Evolutionary conservation across 2,329 filamentous ascomycete species (phyloP), one percentile per base, ranked within the genome.

Genomic region (Diplodia seriata): DNA sequence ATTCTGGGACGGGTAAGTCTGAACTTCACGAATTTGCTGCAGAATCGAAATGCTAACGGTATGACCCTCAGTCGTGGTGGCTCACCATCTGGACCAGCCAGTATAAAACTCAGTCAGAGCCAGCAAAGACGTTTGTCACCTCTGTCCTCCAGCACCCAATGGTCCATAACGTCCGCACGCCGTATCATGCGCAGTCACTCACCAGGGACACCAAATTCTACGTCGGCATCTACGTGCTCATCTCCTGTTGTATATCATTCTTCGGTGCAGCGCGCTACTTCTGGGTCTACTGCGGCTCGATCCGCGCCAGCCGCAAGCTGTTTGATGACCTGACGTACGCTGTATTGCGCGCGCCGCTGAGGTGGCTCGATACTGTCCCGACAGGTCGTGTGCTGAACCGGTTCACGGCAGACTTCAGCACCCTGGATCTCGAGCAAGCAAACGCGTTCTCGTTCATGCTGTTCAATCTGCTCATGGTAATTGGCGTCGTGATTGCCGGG

Each of bases 311-410:
- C n/a, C 83, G 87, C 49, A 80, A 80, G 54, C 82, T 94, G 3
- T 94, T 93, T 70, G 84, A 87, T 26, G 85, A 85, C 63, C 85
- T 93, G 70, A 87, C 89, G 53, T 88, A 86, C 71, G 84, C 87
- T 0, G 84, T 94, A 12, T 82, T 94, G 3, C 86, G 90, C 20
- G 89, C 91, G 6, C 91, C 90, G 1, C 82, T 94, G 5, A 56
- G 70, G 50, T 75, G 72, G 73, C 84, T 94, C 47, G 91, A 94
- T 74, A 94, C 91, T 0, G 89, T 93, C 0, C 92, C 92, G 0
- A 82, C 93, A 1, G 91, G 91, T 2, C 86, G 91, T 55, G 87
- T 94, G 47, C 81, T 94, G 23, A 94, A 94, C 78, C 85, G 91
- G 1, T 92, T 94, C 76, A 92, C 91, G 0, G 84, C 89, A 3